Evolutionary conservation across 108 stramenopile genomes (phyloP).

Genomic region (Cylindrotheca closterium): DNA sequence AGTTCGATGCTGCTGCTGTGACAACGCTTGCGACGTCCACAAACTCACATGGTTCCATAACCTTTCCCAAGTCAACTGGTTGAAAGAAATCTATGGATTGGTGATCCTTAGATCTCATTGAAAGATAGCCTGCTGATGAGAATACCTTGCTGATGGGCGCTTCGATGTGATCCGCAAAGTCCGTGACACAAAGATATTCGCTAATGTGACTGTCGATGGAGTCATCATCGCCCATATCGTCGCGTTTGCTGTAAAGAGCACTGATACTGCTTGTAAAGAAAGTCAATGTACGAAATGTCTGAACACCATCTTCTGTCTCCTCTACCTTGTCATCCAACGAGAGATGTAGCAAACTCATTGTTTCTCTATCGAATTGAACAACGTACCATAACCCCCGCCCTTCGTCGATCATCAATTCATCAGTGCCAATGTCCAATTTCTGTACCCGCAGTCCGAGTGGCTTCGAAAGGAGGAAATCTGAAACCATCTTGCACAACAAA

Average conservation of each 20-base stretch:
- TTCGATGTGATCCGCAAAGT: constrained; percentile 52
- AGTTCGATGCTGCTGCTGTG: constrained; percentile 15
- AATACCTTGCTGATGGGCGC: constrained; percentile 48
- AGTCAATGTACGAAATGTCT: constrained; percentile 37
- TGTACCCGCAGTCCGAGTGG: constrained; percentile 40
- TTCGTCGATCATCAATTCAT: constrained; percentile 24
- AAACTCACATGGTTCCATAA: constrained; percentile 18
- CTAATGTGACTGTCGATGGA: constrained; percentile 42
- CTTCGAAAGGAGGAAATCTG: constrained; percentile 44
- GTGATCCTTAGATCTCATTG: constrained; percentile 32
- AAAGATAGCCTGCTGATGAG: constrained; percentile 56
- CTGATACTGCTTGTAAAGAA: constrained; percentile 71
- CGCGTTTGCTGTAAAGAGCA: constrained; percentile 66
- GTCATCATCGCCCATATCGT: constrained; percentile 52
- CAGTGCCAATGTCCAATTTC: constrained; percentile 39
- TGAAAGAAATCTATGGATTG: constrained; percentile 11
- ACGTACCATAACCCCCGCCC: constrained; percentile 65
- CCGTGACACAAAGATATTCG: constrained; percentile 50
- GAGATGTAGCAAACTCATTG: constrained; percentile 57
- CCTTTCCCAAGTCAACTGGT: constrained; percentile 22
- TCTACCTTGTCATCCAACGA: constrained; percentile 23
- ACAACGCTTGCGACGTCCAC: constrained; percentile 32
- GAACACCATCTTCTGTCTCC: constrained; percentile 1
- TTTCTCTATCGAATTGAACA: constrained; percentile 57
- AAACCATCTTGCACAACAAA: constrained; percentile 42